A percentile compares a stretch with the other conserved stretches of the same genome.
These are phyloP conservation scores for Hyphodiscus hymeniophilus DNA, from an alignment of 495 filamentous ascomycete genomes.

Conservation along the genomic window DNA sequence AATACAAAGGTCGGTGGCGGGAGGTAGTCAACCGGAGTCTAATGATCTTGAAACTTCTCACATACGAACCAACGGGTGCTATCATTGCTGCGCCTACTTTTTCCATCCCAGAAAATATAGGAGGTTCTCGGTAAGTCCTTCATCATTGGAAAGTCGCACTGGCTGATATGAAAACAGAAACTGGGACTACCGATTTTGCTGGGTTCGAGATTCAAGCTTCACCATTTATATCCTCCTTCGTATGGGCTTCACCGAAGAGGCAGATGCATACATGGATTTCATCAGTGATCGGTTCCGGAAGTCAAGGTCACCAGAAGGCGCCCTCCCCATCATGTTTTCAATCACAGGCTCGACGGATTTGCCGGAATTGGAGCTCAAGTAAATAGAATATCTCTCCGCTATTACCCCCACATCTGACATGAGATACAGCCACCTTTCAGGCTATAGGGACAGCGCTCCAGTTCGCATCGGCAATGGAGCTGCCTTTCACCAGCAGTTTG, in stretches of 20 bases:
- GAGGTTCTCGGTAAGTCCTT: constrained; percentile 40
- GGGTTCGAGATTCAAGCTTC: constrained; percentile 68
- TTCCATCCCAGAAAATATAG: constrained; percentile 65
- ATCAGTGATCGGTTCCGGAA: constrained; percentile 58
- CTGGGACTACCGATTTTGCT: constrained; percentile 70
- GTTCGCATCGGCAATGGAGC: constrained; percentile 71
- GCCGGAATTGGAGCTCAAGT: constrained; percentile 52
- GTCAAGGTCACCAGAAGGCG: constrained; percentile 34
- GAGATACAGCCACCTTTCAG: constrained; percentile 47
- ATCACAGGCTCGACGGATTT: constrained; percentile 65
- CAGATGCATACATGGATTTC: constrained; percentile 66
- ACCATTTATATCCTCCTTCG: constrained; percentile 69
- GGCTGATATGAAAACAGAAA: too few species aligned
- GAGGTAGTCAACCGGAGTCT: constrained; percentile 60
- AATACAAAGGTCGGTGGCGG: constrained; percentile 61
- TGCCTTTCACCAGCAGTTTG: constrained; percentile 64
- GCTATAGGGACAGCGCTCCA: constrained; percentile 57
- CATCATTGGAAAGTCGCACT: background rate
- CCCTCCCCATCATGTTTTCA: constrained; percentile 72
- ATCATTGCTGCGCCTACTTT: constrained; percentile 52
- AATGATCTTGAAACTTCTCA: constrained; percentile 64
- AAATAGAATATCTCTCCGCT: background rate
- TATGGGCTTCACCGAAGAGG: constrained; percentile 64
- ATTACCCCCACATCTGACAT: constrained; percentile 1
- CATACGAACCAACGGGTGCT: constrained; percentile 53